A percentile compares a stretch with the other conserved stretches of the same genome.
Conservation (phyloP, 2,329 filamentous ascomycete genomes). For the Cladosporium austrohemisphaericum region DNA sequence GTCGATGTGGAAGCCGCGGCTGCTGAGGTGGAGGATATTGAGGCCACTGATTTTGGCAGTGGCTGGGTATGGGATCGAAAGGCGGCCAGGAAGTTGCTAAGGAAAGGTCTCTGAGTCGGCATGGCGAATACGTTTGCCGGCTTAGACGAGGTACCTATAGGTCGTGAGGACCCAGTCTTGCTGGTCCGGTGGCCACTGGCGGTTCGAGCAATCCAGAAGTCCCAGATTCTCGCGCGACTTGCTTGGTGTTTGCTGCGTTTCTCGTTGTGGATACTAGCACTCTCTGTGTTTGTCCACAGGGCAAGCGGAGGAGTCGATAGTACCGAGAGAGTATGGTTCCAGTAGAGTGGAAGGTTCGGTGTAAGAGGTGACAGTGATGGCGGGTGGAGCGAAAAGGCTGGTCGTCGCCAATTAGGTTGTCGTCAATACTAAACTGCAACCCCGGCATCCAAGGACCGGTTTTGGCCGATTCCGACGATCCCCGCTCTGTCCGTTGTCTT, state of each 20-base stretch:
- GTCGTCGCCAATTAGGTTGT: conserved; percentile 14
- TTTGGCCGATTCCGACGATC: background rate
- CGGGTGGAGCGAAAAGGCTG: conserved; percentile 2
- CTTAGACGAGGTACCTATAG: background rate
- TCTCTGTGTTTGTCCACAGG: background rate
- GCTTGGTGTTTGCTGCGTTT: too few relatives aligned
- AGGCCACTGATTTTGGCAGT: conserved; percentile 53
- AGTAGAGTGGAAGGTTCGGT: too few relatives aligned
- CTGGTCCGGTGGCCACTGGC: too few relatives aligned
- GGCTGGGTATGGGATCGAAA: conserved; percentile 60
- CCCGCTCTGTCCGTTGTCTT: too few relatives aligned
- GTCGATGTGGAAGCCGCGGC: conserved; percentile 35
- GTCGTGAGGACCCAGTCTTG: background rate
- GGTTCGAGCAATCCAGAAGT: too few relatives aligned
- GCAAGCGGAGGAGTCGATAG: too few relatives aligned
- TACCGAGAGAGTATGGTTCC: too few relatives aligned
- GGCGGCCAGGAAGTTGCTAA: conserved; percentile 64
- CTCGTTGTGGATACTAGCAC: too few relatives aligned
- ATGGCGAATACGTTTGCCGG: conserved; percentile 36
- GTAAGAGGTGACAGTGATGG: conserved; percentile 1
- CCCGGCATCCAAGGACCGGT: background rate
- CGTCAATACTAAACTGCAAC: conserved; percentile 10
- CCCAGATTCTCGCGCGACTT: too few relatives aligned
- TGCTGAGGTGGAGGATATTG: conserved; percentile 40
- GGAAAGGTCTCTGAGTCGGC: conserved; percentile 64